Evolutionary conservation across 2,329 filamentous ascomycete species (phyloP), one percentile per base, ranked within the genome.

Genomic region (Colletotrichum sansevieriae): DNA sequence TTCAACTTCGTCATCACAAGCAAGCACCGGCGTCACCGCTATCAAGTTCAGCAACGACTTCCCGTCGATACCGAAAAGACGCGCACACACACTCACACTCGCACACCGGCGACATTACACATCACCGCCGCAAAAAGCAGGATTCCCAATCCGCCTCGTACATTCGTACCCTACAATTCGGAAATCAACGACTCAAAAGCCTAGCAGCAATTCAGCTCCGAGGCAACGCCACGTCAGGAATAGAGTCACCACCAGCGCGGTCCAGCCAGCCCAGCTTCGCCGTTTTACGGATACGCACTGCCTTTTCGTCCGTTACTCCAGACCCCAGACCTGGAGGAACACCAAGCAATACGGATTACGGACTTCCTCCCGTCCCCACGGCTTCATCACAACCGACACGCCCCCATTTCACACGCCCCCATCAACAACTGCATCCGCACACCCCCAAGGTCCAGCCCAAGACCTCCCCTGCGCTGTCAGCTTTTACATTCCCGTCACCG

Each of bases 401-500:
- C 63, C 51, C 35, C 65, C 59, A 49, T 41, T 12, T 39, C 49
- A 52, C 54, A 41, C 47, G 39, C 47, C 9, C 47, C 25, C 46
- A 52, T 37, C 41, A 47, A 59, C 55, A 49, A 59, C 55, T 37
- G 54, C 41, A 49, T 22, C 63, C 41, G 29, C 29, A 22, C 46
- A 49, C 51, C 60, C 60, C 18, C 35, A 43, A 51, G 44, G 56
- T 25, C 56, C 55, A 58, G 39, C 55, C 55, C 55, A 58, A 51
- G 41, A 44, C 22, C 29, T 18, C 55, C 52, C 55, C 58, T 59
- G 58, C 59, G 37, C 52, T 55, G 58, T 57, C 64, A 67, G 64
- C 61, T 33, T 35, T 55, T 37, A 61, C 65, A 60, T 68, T 49
- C 56, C 62, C 57, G 63, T 69, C 66, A 69, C 66, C 66, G 66